Base-by-base conservation (phyloP, 345 rosid species). In the Gossypium anomalum region DNA sequence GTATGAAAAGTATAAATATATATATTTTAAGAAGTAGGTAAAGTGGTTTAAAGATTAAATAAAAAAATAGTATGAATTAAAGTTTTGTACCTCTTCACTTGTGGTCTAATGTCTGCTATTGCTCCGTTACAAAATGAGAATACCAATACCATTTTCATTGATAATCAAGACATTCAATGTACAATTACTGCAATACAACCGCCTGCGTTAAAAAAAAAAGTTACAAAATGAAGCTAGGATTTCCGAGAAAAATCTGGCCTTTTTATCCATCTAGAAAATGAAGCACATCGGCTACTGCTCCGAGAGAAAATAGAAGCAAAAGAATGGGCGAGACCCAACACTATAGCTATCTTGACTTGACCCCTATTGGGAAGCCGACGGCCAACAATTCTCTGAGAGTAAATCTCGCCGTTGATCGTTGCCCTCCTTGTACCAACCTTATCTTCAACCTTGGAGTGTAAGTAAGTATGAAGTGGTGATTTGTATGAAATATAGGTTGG, bases 341-440 rank as follows among this genome's bases (percentile, higher is more conserved):
- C 76, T 9, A 86, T 83, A 10, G 74, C 85, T 75, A 80, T 4
- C 82, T 82, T 88, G 60, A 83, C 85, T 64, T 82, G 83, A 23
- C 88, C 92, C 63, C 89, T 74, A 75, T 72, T 84, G 0, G 92
- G 89, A 72, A 83, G 84, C 80, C 75, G 70, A 47, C 86, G 88
- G 29, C 85, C 49, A 7, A 43, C 58, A 19, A 45, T 52, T 38
- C 70, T 56, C 75, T 17, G 60, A 0, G 55, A 38, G 43, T 48
- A 0, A 75, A 72, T 67, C n/a, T 20, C 75, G 23, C 62, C 74
- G 14, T 57, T 65, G 67, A 70, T 80, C 71, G 57, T 64, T 47
- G 69, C 55, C 53, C 77, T 78, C 65, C 63, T 22, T 16, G 52
- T 58, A 7, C 73, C 60, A 19, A 22, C 72, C 41, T n/a, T 87